These are phyloP conservation scores for Pseudocercospora ulei DNA, from an alignment of 2,329 filamentous ascomycete genomes.

Conservation along the genomic window DNA sequence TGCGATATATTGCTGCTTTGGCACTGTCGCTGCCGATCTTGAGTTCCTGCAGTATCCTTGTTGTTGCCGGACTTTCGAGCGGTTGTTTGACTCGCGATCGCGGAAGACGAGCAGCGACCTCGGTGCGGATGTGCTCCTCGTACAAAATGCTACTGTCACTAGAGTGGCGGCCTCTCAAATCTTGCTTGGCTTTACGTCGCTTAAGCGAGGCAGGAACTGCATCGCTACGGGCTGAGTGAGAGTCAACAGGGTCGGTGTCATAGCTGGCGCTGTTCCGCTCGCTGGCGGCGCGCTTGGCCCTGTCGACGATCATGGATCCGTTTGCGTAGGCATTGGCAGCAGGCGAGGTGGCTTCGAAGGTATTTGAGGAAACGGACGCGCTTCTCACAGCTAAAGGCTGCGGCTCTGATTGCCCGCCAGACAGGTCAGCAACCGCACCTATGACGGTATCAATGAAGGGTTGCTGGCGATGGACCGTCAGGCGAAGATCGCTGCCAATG, in stretches of 20 bases:
- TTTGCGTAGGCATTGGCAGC: not conserved
- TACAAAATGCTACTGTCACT: conserved; percentile 1
- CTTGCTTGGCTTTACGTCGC: conserved; percentile 1
- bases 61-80: not conserved
- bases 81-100: not conserved
- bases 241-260: not conserved
- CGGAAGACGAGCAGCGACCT: not conserved
- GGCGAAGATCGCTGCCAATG: not conserved
- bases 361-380: not conserved
- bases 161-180: not conserved
- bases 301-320: not conserved
- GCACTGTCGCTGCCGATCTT: not conserved
- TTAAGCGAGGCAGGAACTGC: conserved; percentile 1
- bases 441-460: not conserved
- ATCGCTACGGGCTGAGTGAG: not conserved
- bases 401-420: no score
- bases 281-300: conserved; percentile 1
- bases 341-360: not conserved
- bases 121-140: not conserved
- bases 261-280: not conserved
- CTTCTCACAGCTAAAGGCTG: not conserved
- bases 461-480: conserved; percentile 4
- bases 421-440: not conserved
- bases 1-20: no score
- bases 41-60: not conserved